These are phyloP conservation scores for Zygotorulaspora florentina DNA, from an alignment of 805 yeast genomes.

Conservation along the genomic window DNA sequence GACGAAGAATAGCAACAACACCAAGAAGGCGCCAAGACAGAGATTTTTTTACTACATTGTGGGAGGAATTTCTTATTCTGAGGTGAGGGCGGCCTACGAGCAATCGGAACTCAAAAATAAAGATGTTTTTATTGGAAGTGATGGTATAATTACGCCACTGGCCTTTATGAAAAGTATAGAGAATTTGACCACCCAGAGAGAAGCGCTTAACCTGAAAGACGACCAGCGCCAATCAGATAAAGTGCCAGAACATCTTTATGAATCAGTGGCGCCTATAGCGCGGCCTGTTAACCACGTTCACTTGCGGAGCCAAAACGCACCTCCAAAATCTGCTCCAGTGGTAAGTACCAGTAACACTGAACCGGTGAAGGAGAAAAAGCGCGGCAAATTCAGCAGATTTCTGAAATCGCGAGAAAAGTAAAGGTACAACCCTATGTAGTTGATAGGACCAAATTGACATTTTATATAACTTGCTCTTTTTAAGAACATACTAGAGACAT, in stretches of 20 bases:
- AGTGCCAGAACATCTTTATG: conserved; percentile 45
- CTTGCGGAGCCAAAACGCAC: conserved; percentile 15
- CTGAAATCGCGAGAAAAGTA: conserved; percentile 34
- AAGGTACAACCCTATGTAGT: not conserved
- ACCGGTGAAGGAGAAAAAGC: conserved; percentile 42
- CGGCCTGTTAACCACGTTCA: conserved; percentile 28
- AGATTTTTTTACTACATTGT: conserved; percentile 75
- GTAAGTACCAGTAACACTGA: conserved; percentile 6
- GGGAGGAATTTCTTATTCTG: conserved; percentile 87
- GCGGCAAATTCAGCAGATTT: conserved; percentile 44
- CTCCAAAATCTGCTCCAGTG: conserved; percentile 12
- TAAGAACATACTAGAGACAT: not conserved
- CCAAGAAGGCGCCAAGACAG: conserved; percentile 45
- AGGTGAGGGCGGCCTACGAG: conserved; percentile 70
- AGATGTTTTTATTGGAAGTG: conserved; percentile 80
- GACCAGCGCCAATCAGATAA: conserved; percentile 34
- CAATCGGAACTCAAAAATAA: conserved; percentile 56
- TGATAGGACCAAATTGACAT: not conserved
- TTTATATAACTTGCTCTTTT: not conserved
- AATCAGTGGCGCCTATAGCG: conserved; percentile 23
- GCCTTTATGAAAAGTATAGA: conserved; percentile 39
- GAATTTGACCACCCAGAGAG: conserved; percentile 36
- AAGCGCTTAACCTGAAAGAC: conserved; percentile 41
- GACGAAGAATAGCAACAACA: conserved; percentile 47
- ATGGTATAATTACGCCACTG: conserved; percentile 58